A percentile compares a stretch with the other conserved stretches of the same genome.
Conservation (phyloP, 2,329 filamentous ascomycete genomes). For the Aspergillus sp. region DNA sequence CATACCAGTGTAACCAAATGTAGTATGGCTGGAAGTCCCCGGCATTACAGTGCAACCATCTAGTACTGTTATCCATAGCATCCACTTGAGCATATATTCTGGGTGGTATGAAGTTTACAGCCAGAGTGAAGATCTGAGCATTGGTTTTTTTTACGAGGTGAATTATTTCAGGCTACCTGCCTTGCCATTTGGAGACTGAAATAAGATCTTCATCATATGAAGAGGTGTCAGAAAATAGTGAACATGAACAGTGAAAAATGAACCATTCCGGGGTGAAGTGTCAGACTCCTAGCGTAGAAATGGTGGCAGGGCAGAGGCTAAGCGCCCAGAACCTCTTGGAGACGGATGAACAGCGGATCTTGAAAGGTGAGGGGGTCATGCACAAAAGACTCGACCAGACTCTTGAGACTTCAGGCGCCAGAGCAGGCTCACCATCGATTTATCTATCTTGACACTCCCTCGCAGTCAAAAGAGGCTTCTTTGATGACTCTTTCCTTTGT, state of each 20-base stretch:
- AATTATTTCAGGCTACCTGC: neutral
- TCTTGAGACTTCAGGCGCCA: neutral
- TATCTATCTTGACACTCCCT: neutral
- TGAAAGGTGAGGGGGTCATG: constrained; percentile 1
- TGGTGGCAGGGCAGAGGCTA: neutral
- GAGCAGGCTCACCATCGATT: neutral
- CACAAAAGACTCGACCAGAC: neutral
- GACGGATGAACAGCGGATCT: neutral
- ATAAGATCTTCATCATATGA: neutral
- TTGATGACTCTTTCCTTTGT: neutral
- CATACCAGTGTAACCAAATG: neutral
- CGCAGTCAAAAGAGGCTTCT: neutral
- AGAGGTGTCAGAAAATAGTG: neutral
- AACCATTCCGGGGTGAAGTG: neutral
- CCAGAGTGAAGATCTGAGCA: neutral
- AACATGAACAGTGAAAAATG: neutral
- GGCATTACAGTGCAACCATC: neutral
- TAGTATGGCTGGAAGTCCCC: neutral
- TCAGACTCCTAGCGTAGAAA: neutral
- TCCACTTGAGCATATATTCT: neutral
- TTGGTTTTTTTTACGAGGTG: neutral
- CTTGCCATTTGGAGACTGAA: neutral
- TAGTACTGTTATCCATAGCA: neutral
- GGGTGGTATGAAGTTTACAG: neutral
- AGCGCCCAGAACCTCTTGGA: neutral